phyloP scores from a whole-genome alignment of 768 basidiomycete genomes.

The Agrocybe chaxingu region DNA sequence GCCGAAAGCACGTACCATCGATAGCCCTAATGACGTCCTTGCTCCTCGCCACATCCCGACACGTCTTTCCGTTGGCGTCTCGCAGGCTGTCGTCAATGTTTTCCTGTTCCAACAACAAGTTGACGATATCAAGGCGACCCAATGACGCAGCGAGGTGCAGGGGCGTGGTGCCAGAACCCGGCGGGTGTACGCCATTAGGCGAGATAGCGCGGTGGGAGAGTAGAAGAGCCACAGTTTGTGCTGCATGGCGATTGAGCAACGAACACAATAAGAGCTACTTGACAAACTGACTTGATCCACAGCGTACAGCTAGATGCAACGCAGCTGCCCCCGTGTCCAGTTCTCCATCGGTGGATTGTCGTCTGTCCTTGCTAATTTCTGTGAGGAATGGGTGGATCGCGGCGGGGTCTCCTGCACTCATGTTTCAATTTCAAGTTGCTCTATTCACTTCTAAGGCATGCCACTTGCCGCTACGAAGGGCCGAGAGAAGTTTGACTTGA shows the following conservation, averaged over 20 bases:
- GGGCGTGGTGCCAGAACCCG: slow-evolving; percentile 71
- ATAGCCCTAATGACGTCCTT: slow-evolving; percentile 66
- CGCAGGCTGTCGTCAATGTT: slow-evolving; percentile 74
- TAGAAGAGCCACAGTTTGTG: slow-evolving; percentile 63
- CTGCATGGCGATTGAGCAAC: slow-evolving; percentile 29
- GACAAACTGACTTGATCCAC: slow-evolving; percentile 58
- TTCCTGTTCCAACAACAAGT: slow-evolving; percentile 75
- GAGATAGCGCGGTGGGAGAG: slow-evolving; percentile 74
- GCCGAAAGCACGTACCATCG: slow-evolving; percentile 45
- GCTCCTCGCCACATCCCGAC: slow-evolving; percentile 68
- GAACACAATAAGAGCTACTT: neutral
- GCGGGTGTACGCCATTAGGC: slow-evolving; percentile 74
- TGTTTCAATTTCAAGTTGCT: neutral
- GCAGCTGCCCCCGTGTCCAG: slow-evolving; percentile 71
- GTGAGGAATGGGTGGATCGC: slow-evolving; percentile 79
- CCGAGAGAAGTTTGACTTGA: slow-evolving; percentile 63
- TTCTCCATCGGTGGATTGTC: slow-evolving; percentile 42
- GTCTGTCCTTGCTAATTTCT: slow-evolving; percentile 67
- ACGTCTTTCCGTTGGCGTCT: slow-evolving; percentile 65
- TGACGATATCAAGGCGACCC: slow-evolving; percentile 69
- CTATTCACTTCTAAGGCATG: neutral
- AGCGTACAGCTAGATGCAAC: slow-evolving; percentile 79
- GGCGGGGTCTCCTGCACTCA: slow-evolving; percentile 62
- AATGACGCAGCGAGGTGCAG: slow-evolving; percentile 67
- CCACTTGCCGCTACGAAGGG: slow-evolving; percentile 56